A percentile compares a stretch with the other conserved stretches of the same genome.
These are phyloP conservation scores for Lachnellula cervina DNA, from an alignment of 2,329 filamentous ascomycete genomes.

Conservation along the genomic window DNA sequence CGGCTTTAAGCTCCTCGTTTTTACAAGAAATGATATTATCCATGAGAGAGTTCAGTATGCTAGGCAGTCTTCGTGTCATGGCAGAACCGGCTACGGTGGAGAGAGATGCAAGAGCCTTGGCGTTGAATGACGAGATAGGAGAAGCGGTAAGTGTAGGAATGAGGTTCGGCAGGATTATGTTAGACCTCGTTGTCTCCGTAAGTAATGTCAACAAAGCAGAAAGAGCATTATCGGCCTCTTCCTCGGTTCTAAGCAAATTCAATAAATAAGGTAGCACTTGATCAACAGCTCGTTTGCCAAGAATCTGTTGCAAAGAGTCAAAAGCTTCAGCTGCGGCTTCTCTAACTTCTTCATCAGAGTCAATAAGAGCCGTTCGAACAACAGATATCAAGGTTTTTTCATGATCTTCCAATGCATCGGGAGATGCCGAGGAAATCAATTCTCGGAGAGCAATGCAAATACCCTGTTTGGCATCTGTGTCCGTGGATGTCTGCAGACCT, in stretches of 20 bases:
- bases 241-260: constrained; percentile 78
- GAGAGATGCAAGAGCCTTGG: constrained; percentile 85
- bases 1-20: constrained; percentile 66
- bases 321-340: constrained; percentile 97
- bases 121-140: constrained; percentile 92
- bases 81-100: constrained; percentile 85
- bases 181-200: constrained; percentile 88
- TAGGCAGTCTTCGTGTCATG: constrained; percentile 85
- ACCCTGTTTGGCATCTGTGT: constrained; percentile 90
- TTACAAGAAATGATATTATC: constrained; percentile 79
- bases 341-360: constrained; percentile 82
- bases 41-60: constrained; percentile 89
- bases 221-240: constrained; percentile 85
- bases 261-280: constrained; percentile 92
- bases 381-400: constrained; percentile 94
- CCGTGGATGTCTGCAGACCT: constrained; percentile 79
- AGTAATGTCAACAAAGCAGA: constrained; percentile 89
- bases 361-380: constrained; percentile 85
- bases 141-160: constrained; percentile 87
- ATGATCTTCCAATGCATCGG: constrained; percentile 86
- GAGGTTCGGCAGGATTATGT: constrained; percentile 93
- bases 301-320: constrained; percentile 85
- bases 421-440: constrained; percentile 81
- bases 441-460: constrained; percentile 96
- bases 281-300: constrained; percentile 92